Evolutionary conservation across 2,329 filamentous ascomycete species (phyloP), one percentile per base, ranked within the genome.

Genomic region (Chalaropsis thielavioides): DNA sequence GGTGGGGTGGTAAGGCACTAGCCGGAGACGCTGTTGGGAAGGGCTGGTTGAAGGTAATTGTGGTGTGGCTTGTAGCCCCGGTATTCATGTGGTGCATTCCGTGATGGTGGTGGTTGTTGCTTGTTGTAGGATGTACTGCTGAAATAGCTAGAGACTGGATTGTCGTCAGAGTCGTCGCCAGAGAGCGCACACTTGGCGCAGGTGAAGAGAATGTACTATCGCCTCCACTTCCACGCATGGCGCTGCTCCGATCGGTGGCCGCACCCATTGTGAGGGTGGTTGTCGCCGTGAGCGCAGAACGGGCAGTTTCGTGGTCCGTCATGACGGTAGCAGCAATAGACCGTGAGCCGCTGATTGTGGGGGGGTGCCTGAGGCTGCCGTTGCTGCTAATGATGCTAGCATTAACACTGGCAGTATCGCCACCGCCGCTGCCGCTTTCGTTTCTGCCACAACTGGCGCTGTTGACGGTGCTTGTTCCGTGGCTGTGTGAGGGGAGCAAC

Each of bases 151-250:
- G 79, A 0, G 89, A 92, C 71, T 92, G 89, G 67, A 95, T 91
- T 0, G 89, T 95, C 0, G 90, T 94, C 64, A 95, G 78, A 1
- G 89, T 94, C 0, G 89, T 94, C 1, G 89, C 89, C 64, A 95
- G 78, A 1, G 89, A 92, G 68, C 85, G 86, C 60, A 90, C 84
- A 7, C 89, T 92, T 31, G 89, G 89, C 41, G 89, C 87, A 1
- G 89, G 89, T 13, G 89, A 92, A 19, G 88, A 92, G 73, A 92
- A 92, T 44, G 88, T 91, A 77, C 84, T 87, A 74, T 85, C 83
- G 64, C 79, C 87, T 65, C 89, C 90, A 38, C 54, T 58, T 69
- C 88, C 83, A 66, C 85, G 82, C 61, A 81, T 83, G 3, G 63
- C 44, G 24, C 54, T 58, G 19, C 46, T 62, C 19, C 63, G 41